Percentiles rank a stretch among this genome's conserved stretches.
These are phyloP conservation scores for Phialophora expanda DNA, from an alignment of 2,329 filamentous ascomycete species.

Conservation along the genomic window DNA sequence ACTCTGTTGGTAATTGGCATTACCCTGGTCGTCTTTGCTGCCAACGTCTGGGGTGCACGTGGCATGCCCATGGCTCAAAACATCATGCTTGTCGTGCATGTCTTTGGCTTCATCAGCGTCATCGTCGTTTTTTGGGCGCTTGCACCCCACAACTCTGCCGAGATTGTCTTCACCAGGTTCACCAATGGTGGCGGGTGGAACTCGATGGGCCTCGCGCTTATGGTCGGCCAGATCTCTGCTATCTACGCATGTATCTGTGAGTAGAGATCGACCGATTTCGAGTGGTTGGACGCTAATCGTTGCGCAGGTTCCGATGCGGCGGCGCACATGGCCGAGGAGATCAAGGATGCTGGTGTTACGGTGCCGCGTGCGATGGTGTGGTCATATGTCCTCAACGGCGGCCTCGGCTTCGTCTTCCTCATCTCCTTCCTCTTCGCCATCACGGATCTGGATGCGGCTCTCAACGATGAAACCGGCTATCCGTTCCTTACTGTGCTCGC, in stretches of 20 bases:
- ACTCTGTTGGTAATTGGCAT: constrained; percentile 57
- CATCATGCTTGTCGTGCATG: constrained; percentile 47
- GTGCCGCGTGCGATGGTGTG: constrained; percentile 52
- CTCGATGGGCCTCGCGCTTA: constrained; percentile 44
- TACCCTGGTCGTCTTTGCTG: constrained; percentile 50
- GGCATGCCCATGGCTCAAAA: constrained; percentile 49
- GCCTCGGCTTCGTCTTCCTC: constrained; percentile 51
- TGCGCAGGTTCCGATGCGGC: constrained; percentile 38
- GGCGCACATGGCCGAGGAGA: constrained; percentile 54
- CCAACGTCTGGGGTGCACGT: constrained; percentile 48
- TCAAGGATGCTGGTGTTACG: constrained; percentile 52
- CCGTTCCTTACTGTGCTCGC: constrained; percentile 57
- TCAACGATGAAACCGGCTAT: constrained; percentile 51
- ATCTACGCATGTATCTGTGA: constrained; percentile 43
- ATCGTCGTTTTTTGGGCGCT: constrained; percentile 45
- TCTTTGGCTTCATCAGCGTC: constrained; percentile 47
- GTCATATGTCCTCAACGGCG: constrained; percentile 53
- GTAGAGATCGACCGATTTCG: too few relatives aligned
- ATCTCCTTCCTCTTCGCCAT: constrained; percentile 52
- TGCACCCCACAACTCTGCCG: constrained; percentile 41
- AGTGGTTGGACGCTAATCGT: too few relatives aligned
- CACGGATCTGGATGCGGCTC: constrained; percentile 44
- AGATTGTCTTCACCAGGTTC: constrained; percentile 47
- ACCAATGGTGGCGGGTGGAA: constrained; percentile 49
- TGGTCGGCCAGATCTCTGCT: constrained; percentile 48